Evolutionary conservation across 2,329 filamentous ascomycete genomes (phyloP), one percentile per base, ranked within the genome.

Genomic region (Beauveria sp.): DNA sequence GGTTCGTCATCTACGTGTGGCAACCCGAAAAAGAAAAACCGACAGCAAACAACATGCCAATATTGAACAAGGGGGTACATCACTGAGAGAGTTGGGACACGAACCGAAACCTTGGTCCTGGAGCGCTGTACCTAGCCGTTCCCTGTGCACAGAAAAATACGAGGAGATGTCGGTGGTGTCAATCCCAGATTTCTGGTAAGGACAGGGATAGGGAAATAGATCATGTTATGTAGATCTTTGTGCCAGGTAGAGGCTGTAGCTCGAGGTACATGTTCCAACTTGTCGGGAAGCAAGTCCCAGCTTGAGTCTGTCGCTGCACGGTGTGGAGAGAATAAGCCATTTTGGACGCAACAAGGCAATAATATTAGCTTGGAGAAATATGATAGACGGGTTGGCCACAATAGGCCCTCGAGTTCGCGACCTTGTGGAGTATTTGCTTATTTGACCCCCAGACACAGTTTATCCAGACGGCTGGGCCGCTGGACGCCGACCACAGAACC

Each of bases 51-150:
- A 37, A 14, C 7, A 6, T 12, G 12, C 18, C 43, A 56, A 47
- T 48, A 56, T 56, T 24, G 5, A 37, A 20, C 20, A 12, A 14
- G 40, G 12, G 3, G 26, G 8, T 3, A 6, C 5, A 14, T 20
- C 7, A 12, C 20, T 20, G n/a, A 30, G n/a, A 5, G 24, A 22
- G 43, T 47, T 26, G 20, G 20, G n/a, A 43, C 5, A 12, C 14
- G 47, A 51, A 18, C 55, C 55, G 30, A 18, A 9, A 2, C 46
- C 55, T 14, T 58, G 55, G 55, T 43, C 34, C 24, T 51, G 55
- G 55, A 12, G 37, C 26, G 8, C 55, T 58, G 55, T 43, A 26
- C 9, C 20, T 40, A 50, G n/a, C 46, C 46, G 55, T 55, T 37
- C 22, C 10, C 16, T 34, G 20, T 51, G 18, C 55, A 51, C 46